Conservation (phyloP, 768 basidiomycete genomes). For the Mycena epipterygia region DNA sequence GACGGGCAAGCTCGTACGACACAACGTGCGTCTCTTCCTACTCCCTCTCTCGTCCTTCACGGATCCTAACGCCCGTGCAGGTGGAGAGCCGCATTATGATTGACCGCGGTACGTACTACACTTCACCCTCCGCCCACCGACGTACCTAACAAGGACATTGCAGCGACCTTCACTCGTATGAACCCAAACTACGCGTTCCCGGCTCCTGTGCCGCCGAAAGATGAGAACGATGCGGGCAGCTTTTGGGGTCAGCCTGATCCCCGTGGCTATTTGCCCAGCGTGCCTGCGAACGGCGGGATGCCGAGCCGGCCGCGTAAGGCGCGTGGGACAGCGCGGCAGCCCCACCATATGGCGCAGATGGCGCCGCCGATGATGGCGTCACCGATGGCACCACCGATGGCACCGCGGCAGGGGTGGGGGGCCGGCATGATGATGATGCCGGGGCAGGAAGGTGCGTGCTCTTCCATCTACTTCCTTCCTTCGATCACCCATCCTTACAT, state of each 20-base stretch:
- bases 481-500: too few relatives aligned
- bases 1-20: constrained; percentile 55
- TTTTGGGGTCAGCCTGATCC: constrained; percentile 40
- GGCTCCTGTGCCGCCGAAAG: constrained; percentile 47
- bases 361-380: too few relatives aligned
- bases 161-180: constrained; percentile 64
- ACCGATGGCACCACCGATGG: too few relatives aligned
- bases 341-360: too few relatives aligned
- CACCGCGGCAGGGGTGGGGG: too few relatives aligned
- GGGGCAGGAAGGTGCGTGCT: background rate
- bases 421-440: too few relatives aligned
- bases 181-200: constrained; percentile 67
- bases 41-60: background rate
- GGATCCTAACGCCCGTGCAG: constrained; percentile 44
- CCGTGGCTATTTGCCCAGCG: constrained; percentile 18
- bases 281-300: too few relatives aligned
- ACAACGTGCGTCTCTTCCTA: constrained; percentile 56
- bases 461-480: too few relatives aligned
- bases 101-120: constrained; percentile 60
- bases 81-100: constrained; percentile 72
- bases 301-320: too few relatives aligned
- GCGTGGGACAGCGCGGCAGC: too few relatives aligned
- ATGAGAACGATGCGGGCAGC: constrained; percentile 17
- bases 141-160: background rate
- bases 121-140: background rate